Evolutionary conservation across 1,139 yeast genomes (phyloP).

Genomic region (Geotrichum phurueaensis): DNA sequence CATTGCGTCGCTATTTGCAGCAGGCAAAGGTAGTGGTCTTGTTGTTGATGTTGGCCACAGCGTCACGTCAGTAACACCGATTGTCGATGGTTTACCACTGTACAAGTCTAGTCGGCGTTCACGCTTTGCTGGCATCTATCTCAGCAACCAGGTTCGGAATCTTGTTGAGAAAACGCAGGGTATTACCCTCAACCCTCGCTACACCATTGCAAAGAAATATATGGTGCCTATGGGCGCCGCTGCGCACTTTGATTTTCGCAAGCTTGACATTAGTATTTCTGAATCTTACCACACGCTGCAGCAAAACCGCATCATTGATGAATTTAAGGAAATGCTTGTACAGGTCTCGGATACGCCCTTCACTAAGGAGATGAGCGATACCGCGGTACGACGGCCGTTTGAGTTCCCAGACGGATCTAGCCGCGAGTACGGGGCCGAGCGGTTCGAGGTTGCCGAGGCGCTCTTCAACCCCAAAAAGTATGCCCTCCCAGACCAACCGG

Average conservation of each 20-base stretch:
- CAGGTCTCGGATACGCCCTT: constrained; percentile 46
- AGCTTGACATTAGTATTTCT: constrained; percentile 19
- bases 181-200: constrained; percentile 31
- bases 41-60: constrained; percentile 93
- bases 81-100: constrained; percentile 85
- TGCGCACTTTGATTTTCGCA: constrained; percentile 29
- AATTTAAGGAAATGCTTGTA: constrained; percentile 54
- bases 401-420: constrained; percentile 75
- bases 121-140: constrained; percentile 36
- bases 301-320: constrained; percentile 41
- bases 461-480: constrained; percentile 47
- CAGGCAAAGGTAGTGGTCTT: constrained; percentile 89
- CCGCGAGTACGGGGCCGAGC: constrained; percentile 50
- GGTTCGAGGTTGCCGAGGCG: constrained; percentile 67
- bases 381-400: constrained; percentile 44
- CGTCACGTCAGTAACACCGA: constrained; percentile 79
- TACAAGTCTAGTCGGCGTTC: constrained; percentile 40
- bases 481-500: constrained; percentile 16
- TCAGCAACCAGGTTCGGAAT: constrained; percentile 30
- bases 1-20: constrained; percentile 86
- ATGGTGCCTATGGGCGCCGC: constrained; percentile 32
- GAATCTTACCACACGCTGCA: constrained; percentile 28
- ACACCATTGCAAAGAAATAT: constrained; percentile 30
- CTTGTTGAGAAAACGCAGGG: constrained; percentile 20
- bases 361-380: constrained; percentile 20